These are phyloP conservation scores for Filobasidium uniguttulatum DNA, from an alignment of 1,284 basidiomycete species.

Conservation along the genomic window DNA sequence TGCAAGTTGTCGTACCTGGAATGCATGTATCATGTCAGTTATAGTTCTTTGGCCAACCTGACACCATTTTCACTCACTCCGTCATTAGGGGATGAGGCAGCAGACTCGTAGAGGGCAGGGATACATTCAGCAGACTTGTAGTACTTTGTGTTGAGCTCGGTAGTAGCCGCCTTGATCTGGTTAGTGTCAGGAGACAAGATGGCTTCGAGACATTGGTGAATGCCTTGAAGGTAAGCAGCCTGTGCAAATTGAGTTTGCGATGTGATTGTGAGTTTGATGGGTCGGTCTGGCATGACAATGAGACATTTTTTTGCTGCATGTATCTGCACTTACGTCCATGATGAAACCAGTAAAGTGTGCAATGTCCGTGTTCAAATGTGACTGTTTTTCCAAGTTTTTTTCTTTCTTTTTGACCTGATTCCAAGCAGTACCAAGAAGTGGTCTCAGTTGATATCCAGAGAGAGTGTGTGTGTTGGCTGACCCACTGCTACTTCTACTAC, in stretches of 20 bases:
- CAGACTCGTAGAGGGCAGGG: constrained; percentile 76
- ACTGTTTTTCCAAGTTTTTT: no score
- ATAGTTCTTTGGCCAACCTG: not conserved
- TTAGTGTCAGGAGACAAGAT: constrained; percentile 74
- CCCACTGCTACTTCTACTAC: no score
- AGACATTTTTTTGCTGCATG: no score
- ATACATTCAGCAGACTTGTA: constrained; percentile 86
- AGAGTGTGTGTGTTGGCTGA: no score
- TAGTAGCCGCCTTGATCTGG: constrained; percentile 83
- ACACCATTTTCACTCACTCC: constrained; percentile 30
- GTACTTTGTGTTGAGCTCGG: constrained; percentile 75
- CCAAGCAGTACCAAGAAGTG: no score
- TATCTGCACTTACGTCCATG: no score
- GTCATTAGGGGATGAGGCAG: constrained; percentile 65
- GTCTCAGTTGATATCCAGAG: no score
- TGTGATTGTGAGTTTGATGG: no score
- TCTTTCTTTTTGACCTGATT: no score
- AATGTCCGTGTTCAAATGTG: no score
- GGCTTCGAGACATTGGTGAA: constrained; percentile 72
- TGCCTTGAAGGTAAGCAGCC: constrained; percentile 43
- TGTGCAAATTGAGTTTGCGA: constrained; percentile 12
- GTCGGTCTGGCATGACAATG: not conserved
- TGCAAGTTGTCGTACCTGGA: constrained; percentile 85
- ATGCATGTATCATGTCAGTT: not conserved
- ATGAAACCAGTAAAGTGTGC: no score